Base-by-base conservation (phyloP, 73 alveolate genomes). In the Tetrahymena borealis region DNA sequence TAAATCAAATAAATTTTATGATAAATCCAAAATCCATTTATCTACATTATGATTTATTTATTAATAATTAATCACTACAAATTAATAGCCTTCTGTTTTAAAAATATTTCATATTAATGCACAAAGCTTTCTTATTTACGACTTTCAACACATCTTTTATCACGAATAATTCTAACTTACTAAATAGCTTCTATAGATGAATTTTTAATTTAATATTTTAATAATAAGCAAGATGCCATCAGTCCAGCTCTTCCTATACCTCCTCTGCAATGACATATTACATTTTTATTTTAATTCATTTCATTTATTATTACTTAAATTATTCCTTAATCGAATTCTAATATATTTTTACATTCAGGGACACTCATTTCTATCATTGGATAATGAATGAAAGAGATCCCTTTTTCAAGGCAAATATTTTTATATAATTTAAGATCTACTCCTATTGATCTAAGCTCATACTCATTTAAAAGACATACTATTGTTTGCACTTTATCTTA, bases 211-310 rank as follows among this genome's bases (percentile, higher is more conserved):
- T 92, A 90, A 32, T 91, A 77, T 35, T 28, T 78, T 33, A 90
- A 40, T 12, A 94, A 39, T 31, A 96, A 39, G 42, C 97, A 94
- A 28, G 95, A 92, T 0, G 97, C 98, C 0, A 96, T 33, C 4
- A 94, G 78, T 4, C 98, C 98, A 24, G 98, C 97, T 39, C 98
- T 78, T 15, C 98, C 98, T 32, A 96, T 94, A 3, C 98, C 98
- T 2, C 97, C 98, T 94, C 98, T 78, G 90, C 98, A 96, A 91
- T 96, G 98, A 12, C 94, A 42, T 7, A 95, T 38, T 4, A 94
- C 96, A 33, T 91, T 94, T 33, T 90, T 40, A 38, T 60, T 90
- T 39, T 94, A 37, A 15, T 36, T 39, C 90, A 91, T 32, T 60
- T 92, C 91, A 4, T 95, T 90, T 33, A 94, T 85, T 40, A 94